Percentiles rank a stretch among this genome's conserved stretches.
These are phyloP conservation scores for Neoscytalidium dimidiatum DNA, from an alignment of 2,329 filamentous ascomycete species.

Conservation along the genomic window DNA sequence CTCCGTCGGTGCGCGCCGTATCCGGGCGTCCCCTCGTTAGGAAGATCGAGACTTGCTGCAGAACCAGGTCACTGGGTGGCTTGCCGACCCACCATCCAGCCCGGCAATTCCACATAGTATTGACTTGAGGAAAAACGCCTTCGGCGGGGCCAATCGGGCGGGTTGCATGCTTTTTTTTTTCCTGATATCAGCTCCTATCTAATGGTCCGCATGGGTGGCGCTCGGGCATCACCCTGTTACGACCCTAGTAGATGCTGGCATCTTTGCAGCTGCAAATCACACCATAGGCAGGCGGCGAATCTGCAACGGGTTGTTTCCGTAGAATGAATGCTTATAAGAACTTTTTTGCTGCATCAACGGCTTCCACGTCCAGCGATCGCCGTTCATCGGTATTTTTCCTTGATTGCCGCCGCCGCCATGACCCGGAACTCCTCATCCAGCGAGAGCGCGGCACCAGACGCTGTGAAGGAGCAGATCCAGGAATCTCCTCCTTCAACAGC, in stretches of 20 bases:
- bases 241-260: constrained; percentile 13
- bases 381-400: background rate
- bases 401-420: background rate
- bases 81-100: background rate
- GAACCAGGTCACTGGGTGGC: background rate
- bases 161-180: background rate
- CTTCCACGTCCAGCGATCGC: background rate
- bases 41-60: background rate
- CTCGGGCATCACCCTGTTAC: constrained; percentile 16
- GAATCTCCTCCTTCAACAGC: background rate
- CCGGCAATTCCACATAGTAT: background rate
- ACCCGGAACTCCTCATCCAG: constrained; percentile 7
- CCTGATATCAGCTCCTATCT: constrained; percentile 10
- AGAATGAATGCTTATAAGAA: constrained; percentile 1
- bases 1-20: background rate
- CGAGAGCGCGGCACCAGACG: constrained; percentile 6
- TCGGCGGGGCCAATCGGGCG: background rate
- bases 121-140: background rate
- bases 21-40: background rate
- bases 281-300: constrained; percentile 14
- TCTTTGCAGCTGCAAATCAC: constrained; percentile 20
- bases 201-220: background rate
- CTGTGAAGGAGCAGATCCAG: background rate
- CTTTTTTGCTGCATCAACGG: background rate
- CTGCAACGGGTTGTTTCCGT: background rate